Evolutionary conservation across 1,139 yeast genomes (phyloP), one percentile per base, ranked within the genome.

Genomic region (Saccharomyces uvarum): DNA sequence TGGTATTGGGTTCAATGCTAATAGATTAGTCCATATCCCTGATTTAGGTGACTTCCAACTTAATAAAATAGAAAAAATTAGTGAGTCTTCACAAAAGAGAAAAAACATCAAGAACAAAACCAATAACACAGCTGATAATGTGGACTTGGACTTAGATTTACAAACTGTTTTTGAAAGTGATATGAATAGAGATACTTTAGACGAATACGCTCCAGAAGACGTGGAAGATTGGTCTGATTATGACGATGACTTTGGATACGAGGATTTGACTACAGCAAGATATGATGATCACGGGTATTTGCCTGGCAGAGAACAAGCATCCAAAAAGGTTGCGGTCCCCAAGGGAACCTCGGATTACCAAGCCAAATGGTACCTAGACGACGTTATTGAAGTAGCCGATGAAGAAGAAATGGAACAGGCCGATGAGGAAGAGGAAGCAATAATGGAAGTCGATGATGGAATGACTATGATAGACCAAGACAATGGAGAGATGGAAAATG

Each of bases 331-430:
- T 33, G 80, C 76, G 63, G 75, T 88, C 31, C 98, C 98, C 19
- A 81, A 81, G 65, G 98, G 98, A 24, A 85, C 96, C 50, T 90
- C 97, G 0, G 96, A 87, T 56, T 91, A 91, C 69, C 99, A 93
- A 73, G 88, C 96, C 6, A 82, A 88, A 67, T 93, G 99, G 99
- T 80, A 87, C 63, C 74, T 89, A 51, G 95, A 81, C 52, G 84
- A 83, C 54, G 83, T 79, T 59, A 81, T 84, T 29, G 80, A 73
- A 2, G 76, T 69, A 24, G 75, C 70, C 7, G 76, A 71, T 8
- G 70, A 63, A 13, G 76, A 70, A 7, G 78, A 75, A 9, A 77
- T 52, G 9, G 81, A 75, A 50, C 78, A 74, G 29, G 79, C 41
- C 0, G 66, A 59, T 19, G 72, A 68, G 33, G 73, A 67, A 31